These are phyloP conservation scores for Irpex rosettiformis DNA, from an alignment of 1,284 basidiomycete species.

Conservation along the genomic window DNA sequence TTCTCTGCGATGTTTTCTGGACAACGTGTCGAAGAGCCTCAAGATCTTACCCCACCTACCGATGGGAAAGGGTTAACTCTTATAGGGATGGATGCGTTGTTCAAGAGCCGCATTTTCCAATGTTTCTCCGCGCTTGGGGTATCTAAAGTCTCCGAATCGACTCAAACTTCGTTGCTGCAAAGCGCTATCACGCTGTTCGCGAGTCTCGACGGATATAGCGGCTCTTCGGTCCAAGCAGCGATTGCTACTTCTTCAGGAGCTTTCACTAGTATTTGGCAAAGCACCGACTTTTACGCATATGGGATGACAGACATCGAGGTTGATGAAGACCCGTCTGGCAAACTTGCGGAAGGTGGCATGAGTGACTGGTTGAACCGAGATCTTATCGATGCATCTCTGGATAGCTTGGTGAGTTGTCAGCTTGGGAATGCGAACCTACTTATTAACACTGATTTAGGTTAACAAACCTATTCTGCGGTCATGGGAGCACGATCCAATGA, in stretches of 20 bases:
- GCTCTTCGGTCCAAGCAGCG: conserved; percentile 88
- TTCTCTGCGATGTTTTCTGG: conserved; percentile 77
- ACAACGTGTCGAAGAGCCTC: conserved; percentile 45
- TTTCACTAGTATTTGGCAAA: conserved; percentile 86
- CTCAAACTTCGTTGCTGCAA: conserved; percentile 81
- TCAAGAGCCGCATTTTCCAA: conserved; percentile 85
- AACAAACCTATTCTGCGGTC: conserved; percentile 81
- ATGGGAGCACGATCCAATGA: conserved; percentile 84
- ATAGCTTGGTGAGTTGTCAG: conserved; percentile 55
- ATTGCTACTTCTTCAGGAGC: conserved; percentile 86
- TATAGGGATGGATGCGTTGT: conserved; percentile 78
- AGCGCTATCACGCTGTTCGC: conserved; percentile 84
- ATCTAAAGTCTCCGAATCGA: conserved; percentile 76
- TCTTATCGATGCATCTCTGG: conserved; percentile 72
- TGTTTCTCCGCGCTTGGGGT: conserved; percentile 85
- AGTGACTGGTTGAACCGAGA: conserved; percentile 74
- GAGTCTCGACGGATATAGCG: conserved; percentile 75
- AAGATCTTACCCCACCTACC: conserved; percentile 34
- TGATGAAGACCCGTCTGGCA: conserved; percentile 37
- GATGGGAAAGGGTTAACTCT: conserved; percentile 56
- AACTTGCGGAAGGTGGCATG: conserved; percentile 27
- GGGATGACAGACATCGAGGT: conserved; percentile 80
- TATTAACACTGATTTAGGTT: conserved; percentile 41
- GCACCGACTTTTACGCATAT: conserved; percentile 87
- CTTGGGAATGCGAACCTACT: neutral